Evolutionary conservation across 2,329 filamentous ascomycete species (phyloP).

Genomic region (Calonectria ilicicola): DNA sequence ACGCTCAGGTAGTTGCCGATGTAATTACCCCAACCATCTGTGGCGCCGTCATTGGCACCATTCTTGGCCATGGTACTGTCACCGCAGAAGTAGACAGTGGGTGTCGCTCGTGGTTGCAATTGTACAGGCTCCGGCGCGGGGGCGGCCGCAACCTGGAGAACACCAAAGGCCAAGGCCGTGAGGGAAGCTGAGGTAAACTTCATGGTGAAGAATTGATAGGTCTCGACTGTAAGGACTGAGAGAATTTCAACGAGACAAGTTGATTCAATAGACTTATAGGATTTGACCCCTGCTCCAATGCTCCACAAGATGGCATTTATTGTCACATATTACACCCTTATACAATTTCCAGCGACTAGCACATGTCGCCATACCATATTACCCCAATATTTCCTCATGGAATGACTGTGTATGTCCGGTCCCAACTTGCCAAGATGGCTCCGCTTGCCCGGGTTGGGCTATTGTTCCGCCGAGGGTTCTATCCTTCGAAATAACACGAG

Average conservation of each 20-base stretch:
- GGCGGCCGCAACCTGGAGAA: constrained; percentile 27
- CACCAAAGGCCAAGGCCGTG: constrained; percentile 30
- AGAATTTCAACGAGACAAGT: too few relatives aligned
- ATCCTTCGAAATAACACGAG: background rate
- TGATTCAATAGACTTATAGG: background rate
- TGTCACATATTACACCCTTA: background rate
- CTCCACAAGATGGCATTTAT: background rate
- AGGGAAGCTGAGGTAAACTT: constrained; percentile 34
- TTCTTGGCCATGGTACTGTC: constrained; percentile 71
- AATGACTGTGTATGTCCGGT: background rate
- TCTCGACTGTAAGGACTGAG: background rate
- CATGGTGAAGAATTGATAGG: constrained; percentile 25
- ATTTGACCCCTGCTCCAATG: background rate
- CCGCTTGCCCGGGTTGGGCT: background rate
- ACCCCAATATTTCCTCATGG: background rate
- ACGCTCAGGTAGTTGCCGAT: constrained; percentile 61
- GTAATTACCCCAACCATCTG: constrained; percentile 73
- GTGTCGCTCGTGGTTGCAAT: constrained; percentile 21
- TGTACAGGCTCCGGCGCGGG: constrained; percentile 20
- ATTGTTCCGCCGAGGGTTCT: background rate
- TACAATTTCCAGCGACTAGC: background rate
- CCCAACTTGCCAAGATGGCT: background rate
- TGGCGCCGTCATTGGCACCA: constrained; percentile 54
- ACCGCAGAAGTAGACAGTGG: constrained; percentile 67
- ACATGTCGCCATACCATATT: background rate